phyloP scores from a whole-genome alignment of 2,329 filamentous ascomycete species.

The Colletotrichum spinosum region DNA sequence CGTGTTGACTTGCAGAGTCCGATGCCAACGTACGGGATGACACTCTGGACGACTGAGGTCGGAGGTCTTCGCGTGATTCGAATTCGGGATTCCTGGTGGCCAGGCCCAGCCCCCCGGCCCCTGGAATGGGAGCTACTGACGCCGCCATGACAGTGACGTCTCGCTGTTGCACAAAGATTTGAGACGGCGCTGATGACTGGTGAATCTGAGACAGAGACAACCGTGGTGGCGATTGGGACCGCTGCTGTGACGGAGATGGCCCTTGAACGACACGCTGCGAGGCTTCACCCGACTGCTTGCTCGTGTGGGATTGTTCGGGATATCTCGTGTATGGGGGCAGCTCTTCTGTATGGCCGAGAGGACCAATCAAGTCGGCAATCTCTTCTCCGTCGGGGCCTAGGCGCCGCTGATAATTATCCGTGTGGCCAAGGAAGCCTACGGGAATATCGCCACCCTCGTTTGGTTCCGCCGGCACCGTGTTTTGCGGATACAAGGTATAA shows the following conservation, averaged over 20 bases:
- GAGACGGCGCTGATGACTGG: no score
- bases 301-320: constrained; percentile 76
- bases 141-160: constrained; percentile 22
- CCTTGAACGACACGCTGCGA: background rate
- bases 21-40: constrained; percentile 65
- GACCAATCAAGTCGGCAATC: constrained; percentile 85
- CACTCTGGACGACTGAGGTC: constrained; percentile 61
- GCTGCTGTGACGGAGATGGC: constrained; percentile 9
- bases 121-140: constrained; percentile 53
- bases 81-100: constrained; percentile 73
- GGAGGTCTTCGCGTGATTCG: constrained; percentile 66
- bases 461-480: constrained; percentile 70
- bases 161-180: constrained; percentile 2
- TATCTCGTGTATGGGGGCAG: constrained; percentile 92
- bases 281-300: constrained; percentile 53
- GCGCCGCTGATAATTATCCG: constrained; percentile 76
- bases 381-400: constrained; percentile 87
- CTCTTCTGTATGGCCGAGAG: constrained; percentile 90
- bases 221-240: constrained; percentile 6
- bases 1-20: constrained; percentile 61
- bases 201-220: no score
- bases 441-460: constrained; percentile 60
- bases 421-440: constrained; percentile 79
- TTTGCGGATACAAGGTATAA: constrained; percentile 88
- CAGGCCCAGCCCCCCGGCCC: constrained; percentile 71